Evolutionary conservation across 2,329 filamentous ascomycete genomes (phyloP), one percentile per base, ranked within the genome.

Genomic region (Fusarium caatingaense): DNA sequence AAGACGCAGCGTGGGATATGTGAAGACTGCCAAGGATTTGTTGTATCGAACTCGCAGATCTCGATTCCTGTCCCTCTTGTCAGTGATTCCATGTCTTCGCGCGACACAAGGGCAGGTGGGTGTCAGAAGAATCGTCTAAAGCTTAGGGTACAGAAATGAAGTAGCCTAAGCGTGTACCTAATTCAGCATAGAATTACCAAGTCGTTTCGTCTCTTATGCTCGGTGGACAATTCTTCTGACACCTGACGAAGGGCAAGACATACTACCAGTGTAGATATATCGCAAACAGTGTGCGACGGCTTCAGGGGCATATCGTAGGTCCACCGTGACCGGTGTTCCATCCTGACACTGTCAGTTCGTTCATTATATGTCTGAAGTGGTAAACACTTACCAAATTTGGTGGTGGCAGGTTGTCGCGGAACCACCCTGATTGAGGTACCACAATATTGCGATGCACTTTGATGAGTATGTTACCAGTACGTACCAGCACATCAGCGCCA

Each of bases 201-300:
- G 8, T 5, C 9, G 10, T 34, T 34, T 34, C 32, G 16, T 34
- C 32, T 34, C 16, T 34, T 34, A 34, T 34, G 16, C 32, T 34
- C 32, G 32, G 32, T 16, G 32, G 32, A 16, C 32, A 18, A 34
- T 34, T 34, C 32, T 34, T 34, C 32, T 34, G 32, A 18, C 32
- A 34, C 32, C 30, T 18, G 15, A 34, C 32, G 8, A 28, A 44
- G 12, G 10, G 8, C 40, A 15, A 11, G n/a, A 72, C 78, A 60
- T 62, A 80, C 80, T 71, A 21, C 76, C 65, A 8, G 77, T 79
- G 56, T 82, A 82, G 53, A 81, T 75, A 60, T 78, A 82, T 28
- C 72, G 71, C 25, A 81, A 72, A 55, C 77, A 77, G 55, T 78
- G 74, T 8, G 65, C 77, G 18, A 76, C 68, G 18, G 77, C 70